phyloP scores from a whole-genome alignment of 345 rosid genomes.

The Mercurialis annua region DNA sequence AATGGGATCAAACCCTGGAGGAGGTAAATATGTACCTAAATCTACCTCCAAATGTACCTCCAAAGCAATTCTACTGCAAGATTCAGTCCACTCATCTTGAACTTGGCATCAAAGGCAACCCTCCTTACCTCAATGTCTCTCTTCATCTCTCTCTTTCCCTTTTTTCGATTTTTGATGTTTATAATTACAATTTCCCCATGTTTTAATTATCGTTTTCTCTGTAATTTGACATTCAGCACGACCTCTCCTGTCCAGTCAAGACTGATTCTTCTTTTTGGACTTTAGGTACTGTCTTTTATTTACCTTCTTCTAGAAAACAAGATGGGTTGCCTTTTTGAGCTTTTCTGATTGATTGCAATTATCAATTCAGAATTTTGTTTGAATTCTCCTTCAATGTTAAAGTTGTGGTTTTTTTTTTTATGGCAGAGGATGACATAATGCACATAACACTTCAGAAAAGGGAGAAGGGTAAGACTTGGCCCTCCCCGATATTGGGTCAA shows the following conservation, averaged over 20 bases:
- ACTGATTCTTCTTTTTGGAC: constrained; percentile 94
- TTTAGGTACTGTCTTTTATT: too few relatives aligned
- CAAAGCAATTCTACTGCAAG: constrained; percentile 80
- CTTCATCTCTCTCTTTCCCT: neutral
- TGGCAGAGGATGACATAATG: constrained; percentile 85
- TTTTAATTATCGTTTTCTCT: too few relatives aligned
- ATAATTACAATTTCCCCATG: too few relatives aligned
- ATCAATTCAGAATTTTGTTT: too few relatives aligned
- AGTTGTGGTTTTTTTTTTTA: too few relatives aligned
- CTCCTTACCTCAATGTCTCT: constrained; percentile 81
- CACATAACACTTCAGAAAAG: constrained; percentile 84
- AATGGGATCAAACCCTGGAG: constrained; percentile 94
- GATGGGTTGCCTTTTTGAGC: too few relatives aligned
- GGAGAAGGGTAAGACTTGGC: constrained; percentile 91
- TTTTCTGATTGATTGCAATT: too few relatives aligned
- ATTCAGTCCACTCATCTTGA: constrained; percentile 80
- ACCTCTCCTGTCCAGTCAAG: constrained; percentile 68
- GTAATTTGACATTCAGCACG: too few relatives aligned
- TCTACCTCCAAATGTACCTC: constrained; percentile 59
- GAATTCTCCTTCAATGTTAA: too few relatives aligned
- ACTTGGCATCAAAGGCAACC: constrained; percentile 92
- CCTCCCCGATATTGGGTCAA: constrained; percentile 75
- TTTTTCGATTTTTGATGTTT: neutral
- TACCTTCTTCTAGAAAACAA: too few relatives aligned
- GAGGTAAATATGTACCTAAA: constrained; percentile 78